phyloP scores from a whole-genome alignment of 2,329 filamentous ascomycete species.

The Claviceps humidiphila region DNA sequence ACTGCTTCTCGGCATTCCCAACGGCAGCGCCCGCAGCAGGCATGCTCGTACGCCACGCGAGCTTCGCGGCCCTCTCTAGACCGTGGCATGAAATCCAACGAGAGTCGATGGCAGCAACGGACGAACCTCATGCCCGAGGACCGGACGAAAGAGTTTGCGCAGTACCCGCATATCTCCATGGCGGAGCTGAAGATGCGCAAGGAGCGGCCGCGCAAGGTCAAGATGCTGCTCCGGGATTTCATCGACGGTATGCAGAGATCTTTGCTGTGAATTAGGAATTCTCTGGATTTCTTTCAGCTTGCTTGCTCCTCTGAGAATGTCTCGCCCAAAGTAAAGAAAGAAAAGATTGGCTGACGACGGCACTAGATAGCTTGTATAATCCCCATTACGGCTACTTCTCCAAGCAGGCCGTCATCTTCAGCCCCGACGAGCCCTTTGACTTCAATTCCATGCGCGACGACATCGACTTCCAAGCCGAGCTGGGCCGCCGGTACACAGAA shows the following conservation, averaged over 20 bases:
- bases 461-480: slow-evolving; percentile 63
- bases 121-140: slow-evolving; percentile 63
- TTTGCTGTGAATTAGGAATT: not conserved
- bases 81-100: slow-evolving; percentile 35
- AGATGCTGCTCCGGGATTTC: slow-evolving; percentile 96
- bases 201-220: slow-evolving; percentile 73
- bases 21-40: slow-evolving; percentile 8
- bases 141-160: slow-evolving; percentile 64
- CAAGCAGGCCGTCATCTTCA: slow-evolving; percentile 93
- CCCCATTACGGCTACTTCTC: slow-evolving; percentile 92
- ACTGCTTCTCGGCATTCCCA: slow-evolving; percentile 1
- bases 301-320: no score
- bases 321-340: not conserved
- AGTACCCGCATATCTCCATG: slow-evolving; percentile 77
- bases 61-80: slow-evolving; percentile 16
- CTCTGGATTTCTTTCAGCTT: no score
- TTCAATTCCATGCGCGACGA: slow-evolving; percentile 75
- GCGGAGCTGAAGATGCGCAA: slow-evolving; percentile 57
- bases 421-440: slow-evolving; percentile 78
- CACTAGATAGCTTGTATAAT: slow-evolving; percentile 80
- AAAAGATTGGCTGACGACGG: slow-evolving; percentile 7
- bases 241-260: slow-evolving; percentile 56
- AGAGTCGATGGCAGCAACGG: slow-evolving; percentile 77
- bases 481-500: slow-evolving; percentile 69
- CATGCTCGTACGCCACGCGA: slow-evolving; percentile 14